These are phyloP conservation scores for Trichoderma breve DNA, from an alignment of 2,329 filamentous ascomycete species.

Conservation along the genomic window DNA sequence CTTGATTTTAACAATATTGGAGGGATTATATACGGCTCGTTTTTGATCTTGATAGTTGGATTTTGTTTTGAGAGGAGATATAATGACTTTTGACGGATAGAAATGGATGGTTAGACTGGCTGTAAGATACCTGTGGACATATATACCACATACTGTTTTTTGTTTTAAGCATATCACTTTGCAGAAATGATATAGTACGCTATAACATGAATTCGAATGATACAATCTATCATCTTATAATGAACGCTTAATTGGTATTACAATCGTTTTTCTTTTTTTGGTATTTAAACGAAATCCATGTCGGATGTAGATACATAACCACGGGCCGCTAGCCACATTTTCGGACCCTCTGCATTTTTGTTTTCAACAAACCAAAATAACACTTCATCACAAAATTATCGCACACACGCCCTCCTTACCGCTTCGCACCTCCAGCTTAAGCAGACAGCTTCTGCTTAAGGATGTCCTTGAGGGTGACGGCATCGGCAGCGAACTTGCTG, in stretches of 20 bases:
- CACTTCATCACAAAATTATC: neutral
- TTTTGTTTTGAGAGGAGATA: neutral
- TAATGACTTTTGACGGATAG: neutral
- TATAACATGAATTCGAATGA: neutral
- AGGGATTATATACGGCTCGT: neutral
- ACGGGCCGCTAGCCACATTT: conserved; percentile 17
- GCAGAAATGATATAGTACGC: neutral
- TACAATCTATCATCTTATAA: neutral
- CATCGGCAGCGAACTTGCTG: conserved; percentile 97
- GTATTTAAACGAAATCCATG: neutral
- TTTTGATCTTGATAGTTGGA: too few relatives aligned
- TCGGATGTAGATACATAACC: conserved; percentile 9
- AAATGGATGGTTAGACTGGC: neutral
- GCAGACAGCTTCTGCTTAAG: conserved; percentile 77
- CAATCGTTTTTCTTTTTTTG: neutral
- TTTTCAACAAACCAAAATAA: neutral
- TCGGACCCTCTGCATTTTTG: conserved; percentile 13
- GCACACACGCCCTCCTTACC: neutral
- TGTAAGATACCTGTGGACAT: neutral
- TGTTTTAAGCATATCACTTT: neutral
- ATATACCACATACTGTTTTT: neutral
- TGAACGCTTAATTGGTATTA: neutral
- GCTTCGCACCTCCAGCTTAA: conserved; percentile 31
- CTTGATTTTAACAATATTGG: neutral
- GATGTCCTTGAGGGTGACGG: conserved; percentile 88